Evolutionary conservation across 441 rosid genomes (phyloP), one percentile per base, ranked within the genome.

Genomic region (Populus hybrid): DNA sequence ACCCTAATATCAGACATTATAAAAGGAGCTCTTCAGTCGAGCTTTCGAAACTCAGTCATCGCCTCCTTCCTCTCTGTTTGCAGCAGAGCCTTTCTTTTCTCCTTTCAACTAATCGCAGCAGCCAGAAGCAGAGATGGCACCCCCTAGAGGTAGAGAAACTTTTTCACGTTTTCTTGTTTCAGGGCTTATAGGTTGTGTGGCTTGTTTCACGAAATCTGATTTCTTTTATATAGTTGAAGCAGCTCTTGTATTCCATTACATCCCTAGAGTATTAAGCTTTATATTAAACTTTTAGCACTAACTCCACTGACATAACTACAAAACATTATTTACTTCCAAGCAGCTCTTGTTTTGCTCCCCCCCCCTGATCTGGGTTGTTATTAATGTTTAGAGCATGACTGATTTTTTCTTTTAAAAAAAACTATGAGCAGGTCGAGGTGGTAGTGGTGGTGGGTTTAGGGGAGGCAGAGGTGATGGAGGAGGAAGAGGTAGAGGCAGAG

Each of bases 381-480:
- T 59, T 59, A 50, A 8, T n/a, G 5, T 61, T 21, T 21, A 21
- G 26, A 61, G 65, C 12, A 3, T 61, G 26, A 8, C 26, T 57
- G 8, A 0, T 57, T 57, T 46, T 30, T 66, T 74, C 42, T 75
- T 74, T 74, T 28, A 73, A 7, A 38, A 38, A 38, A 8, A 40
- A 36, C 11, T 26, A 35, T 73, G 50, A 8, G 75, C 87, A 77
- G 90, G 93, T 71, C 78, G 85, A 7, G 90, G 91, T 73, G 86
- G 89, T 64, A 85, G 77, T 2, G 84, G 91, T 8, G 90, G 94
- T 20, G 91, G 95, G 72, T 88, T 88, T 63, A 82, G 93, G 38
- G 90, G 93, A 10, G 90, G 93, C 14, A 81, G 92, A n/a, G 90
- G 92, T 16, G 91, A 83, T 42, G 91, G 90, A 26, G 63, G 63